Percentiles rank a stretch among this genome's conserved stretches.
phyloP scores from a whole-genome alignment of 2,329 filamentous ascomycete genomes.

The Zymoseptoria crescenta region DNA sequence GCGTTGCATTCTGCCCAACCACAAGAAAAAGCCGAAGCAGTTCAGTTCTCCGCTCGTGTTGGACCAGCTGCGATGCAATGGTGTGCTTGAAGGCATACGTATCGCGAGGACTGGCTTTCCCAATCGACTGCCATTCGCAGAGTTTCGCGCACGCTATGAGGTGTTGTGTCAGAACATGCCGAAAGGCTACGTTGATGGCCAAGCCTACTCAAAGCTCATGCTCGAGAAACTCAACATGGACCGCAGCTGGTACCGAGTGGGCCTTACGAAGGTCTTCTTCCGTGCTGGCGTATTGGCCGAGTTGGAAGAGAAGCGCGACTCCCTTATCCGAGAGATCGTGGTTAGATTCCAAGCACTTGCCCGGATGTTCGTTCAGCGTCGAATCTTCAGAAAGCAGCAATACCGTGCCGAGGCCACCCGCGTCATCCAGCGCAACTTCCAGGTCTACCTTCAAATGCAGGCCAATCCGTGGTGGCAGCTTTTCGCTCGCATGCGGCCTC shows the following conservation, averaged over 20 bases:
- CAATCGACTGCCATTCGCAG: constrained; percentile 82
- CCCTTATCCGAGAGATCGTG: constrained; percentile 90
- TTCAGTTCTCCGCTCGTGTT: constrained; percentile 88
- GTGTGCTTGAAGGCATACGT: constrained; percentile 96
- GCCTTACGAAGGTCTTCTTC: constrained; percentile 97
- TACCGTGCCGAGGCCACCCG: constrained; percentile 91
- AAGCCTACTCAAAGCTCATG: constrained; percentile 76
- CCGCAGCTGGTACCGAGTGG: constrained; percentile 79
- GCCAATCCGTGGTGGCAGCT: constrained; percentile 97
- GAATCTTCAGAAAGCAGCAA: constrained; percentile 82
- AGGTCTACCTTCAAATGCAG: constrained; percentile 81
- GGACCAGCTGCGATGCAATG: constrained; percentile 95
- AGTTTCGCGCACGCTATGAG: constrained; percentile 93
- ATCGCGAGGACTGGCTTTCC: constrained; percentile 96
- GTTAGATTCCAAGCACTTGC: constrained; percentile 86
- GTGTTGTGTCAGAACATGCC: constrained; percentile 85
- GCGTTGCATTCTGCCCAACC: constrained; percentile 93
- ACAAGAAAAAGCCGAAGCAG: constrained; percentile 93
- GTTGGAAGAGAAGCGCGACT: constrained; percentile 89
- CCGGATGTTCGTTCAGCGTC: constrained; percentile 78
- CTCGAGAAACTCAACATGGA: constrained; percentile 83
- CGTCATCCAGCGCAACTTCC: constrained; percentile 91
- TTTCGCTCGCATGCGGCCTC: constrained; percentile 87
- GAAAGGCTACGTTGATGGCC: constrained; percentile 83
- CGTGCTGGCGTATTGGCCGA: constrained; percentile 91